These are phyloP conservation scores for Yarrowia galli DNA, from an alignment of 1,139 yeast genomes.

Conservation along the genomic window DNA sequence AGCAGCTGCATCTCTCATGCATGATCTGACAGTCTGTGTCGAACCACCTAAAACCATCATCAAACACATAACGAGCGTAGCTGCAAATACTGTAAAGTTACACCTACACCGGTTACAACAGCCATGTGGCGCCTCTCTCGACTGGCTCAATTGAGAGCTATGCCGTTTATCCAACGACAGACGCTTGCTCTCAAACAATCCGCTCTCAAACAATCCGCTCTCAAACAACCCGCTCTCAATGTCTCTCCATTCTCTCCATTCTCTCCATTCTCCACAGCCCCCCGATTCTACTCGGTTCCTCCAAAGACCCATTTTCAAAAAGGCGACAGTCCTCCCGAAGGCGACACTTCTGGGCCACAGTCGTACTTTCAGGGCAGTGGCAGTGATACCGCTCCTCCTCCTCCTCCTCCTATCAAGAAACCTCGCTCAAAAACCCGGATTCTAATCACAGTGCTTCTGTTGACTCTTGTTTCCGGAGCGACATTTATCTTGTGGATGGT, in stretches of 20 bases:
- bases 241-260: too few relatives aligned
- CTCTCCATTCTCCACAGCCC: too few relatives aligned
- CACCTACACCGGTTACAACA: too few relatives aligned
- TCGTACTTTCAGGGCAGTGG: constrained; percentile 21
- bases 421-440: neutral
- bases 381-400: constrained; percentile 23
- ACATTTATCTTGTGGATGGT: too few relatives aligned
- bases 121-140: too few relatives aligned
- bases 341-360: neutral
- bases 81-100: too few relatives aligned
- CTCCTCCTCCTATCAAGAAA: constrained; percentile 28
- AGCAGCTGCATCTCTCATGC: too few relatives aligned
- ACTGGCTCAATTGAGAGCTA: neutral
- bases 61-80: too few relatives aligned
- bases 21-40: too few relatives aligned
- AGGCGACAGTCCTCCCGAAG: constrained; percentile 14
- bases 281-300: neutral
- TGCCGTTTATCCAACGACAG: neutral
- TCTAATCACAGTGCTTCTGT: neutral
- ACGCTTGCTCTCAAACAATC: too few relatives aligned
- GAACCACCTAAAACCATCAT: too few relatives aligned
- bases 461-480: neutral
- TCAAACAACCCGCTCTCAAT: neutral
- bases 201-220: neutral
- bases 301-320: constrained; percentile 10